phyloP scores from a whole-genome alignment of 2,329 filamentous ascomycete genomes.

The Talaromyces sp. region DNA sequence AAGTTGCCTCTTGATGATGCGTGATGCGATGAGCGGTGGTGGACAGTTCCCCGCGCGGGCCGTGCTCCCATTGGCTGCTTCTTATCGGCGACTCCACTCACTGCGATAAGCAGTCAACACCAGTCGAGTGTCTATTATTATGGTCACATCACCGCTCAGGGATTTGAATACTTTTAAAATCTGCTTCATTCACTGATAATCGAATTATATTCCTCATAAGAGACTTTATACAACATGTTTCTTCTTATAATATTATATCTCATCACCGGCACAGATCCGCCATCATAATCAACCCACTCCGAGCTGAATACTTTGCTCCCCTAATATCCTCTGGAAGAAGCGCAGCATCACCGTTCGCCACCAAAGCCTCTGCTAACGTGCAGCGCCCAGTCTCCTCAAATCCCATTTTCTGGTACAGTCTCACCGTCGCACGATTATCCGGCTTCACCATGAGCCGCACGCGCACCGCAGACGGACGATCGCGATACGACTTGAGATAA shows the following conservation, averaged over 20 bases:
- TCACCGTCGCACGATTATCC: conserved; percentile 19
- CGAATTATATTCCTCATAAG: too few relatives aligned
- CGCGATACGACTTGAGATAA: conserved; percentile 14
- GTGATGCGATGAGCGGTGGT: neutral
- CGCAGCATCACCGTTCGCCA: conserved; percentile 23
- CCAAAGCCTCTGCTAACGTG: conserved; percentile 24
- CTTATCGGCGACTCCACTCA: neutral
- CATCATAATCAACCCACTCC: conserved; percentile 17
- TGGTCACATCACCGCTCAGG: neutral
- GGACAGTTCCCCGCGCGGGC: neutral
- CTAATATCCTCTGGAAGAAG: conserved; percentile 21
- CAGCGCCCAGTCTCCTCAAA: conserved; percentile 21
- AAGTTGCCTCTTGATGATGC: neutral
- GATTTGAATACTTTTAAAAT: neutral
- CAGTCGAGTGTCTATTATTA: neutral
- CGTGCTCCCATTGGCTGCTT: conserved; percentile 3
- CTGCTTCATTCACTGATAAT: neutral
- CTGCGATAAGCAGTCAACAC: neutral
- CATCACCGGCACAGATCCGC: neutral
- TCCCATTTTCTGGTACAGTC: conserved; percentile 22
- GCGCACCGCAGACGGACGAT: conserved; percentile 10
- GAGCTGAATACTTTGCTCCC: conserved; percentile 15
- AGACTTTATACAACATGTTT: neutral
- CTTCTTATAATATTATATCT: neutral
- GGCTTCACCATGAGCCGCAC: conserved; percentile 26